Conservation (phyloP, 2,329 filamentous ascomycete genomes). For the Septoria petroselini region DNA sequence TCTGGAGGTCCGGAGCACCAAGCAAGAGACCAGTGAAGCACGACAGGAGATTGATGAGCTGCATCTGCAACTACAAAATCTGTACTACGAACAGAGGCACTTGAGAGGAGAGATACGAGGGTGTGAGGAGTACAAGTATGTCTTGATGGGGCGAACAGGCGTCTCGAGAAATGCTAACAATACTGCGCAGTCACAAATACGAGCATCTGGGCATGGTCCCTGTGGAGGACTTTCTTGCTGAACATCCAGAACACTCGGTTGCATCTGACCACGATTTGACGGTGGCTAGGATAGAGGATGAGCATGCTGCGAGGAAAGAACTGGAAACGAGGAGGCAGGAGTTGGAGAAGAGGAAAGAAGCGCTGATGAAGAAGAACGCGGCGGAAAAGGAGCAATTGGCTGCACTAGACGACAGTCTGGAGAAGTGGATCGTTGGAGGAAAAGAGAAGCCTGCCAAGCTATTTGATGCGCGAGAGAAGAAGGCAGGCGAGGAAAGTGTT, state of each 20-base stretch:
- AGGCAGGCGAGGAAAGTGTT: slow-evolving; percentile 1
- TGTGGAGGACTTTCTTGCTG: slow-evolving; percentile 72
- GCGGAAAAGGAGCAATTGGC: slow-evolving; percentile 89
- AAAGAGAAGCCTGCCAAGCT: slow-evolving; percentile 31
- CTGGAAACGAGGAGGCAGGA: slow-evolving; percentile 77
- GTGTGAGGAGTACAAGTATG: slow-evolving; percentile 88
- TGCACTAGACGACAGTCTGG: slow-evolving; percentile 84
- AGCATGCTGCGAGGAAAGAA: slow-evolving; percentile 76
- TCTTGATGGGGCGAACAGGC: too few relatives aligned
- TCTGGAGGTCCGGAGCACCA: slow-evolving; percentile 78
- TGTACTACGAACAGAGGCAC: slow-evolving; percentile 94
- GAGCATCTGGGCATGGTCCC: slow-evolving; percentile 80
- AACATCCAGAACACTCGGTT: slow-evolving; percentile 71
- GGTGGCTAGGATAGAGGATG: slow-evolving; percentile 86
- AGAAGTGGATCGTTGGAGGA: slow-evolving; percentile 45
- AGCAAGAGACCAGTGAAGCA: slow-evolving; percentile 78
- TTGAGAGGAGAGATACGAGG: slow-evolving; percentile 84
- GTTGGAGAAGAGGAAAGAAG: slow-evolving; percentile 62
- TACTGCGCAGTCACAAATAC: slow-evolving; percentile 41
- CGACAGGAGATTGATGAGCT: slow-evolving; percentile 87
- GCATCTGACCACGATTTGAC: slow-evolving; percentile 77
- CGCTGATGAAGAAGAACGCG: slow-evolving; percentile 73
- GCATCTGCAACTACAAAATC: slow-evolving; percentile 88
- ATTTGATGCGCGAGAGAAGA: slow-evolving; percentile 33
- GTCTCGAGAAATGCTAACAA: background rate